Conservation (phyloP, 75 land plant species). For the Pinus tabuliformis region DNA sequence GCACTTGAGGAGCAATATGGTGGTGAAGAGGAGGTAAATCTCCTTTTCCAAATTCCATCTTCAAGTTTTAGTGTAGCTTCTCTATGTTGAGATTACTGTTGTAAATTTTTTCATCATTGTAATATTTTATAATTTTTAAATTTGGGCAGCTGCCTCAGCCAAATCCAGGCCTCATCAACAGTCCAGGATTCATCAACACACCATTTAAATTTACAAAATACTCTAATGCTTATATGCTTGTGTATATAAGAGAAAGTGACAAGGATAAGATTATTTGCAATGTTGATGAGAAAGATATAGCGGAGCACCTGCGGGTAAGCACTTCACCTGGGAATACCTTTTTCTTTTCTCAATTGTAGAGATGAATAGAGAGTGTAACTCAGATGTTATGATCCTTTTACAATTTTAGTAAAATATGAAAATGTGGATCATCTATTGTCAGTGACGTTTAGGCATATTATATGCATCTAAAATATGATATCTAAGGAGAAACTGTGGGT, state of each 20-base stretch:
- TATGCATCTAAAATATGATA: too few relatives aligned
- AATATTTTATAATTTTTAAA: neutral
- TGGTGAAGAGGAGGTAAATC: constrained; percentile 81
- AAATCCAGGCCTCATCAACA: constrained; percentile 64
- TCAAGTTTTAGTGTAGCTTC: neutral
- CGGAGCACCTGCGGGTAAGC: constrained; percentile 65
- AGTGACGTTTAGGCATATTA: too few relatives aligned
- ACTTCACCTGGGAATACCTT: neutral
- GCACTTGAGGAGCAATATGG: constrained; percentile 88
- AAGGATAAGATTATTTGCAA: constrained; percentile 84
- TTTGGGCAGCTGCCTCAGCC: constrained; percentile 65
- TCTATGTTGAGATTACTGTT: neutral
- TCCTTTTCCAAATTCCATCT: neutral
- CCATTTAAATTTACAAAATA: constrained; percentile 77
- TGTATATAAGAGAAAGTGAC: constrained; percentile 82
- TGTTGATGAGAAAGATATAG: constrained; percentile 79
- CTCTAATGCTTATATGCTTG: constrained; percentile 89
- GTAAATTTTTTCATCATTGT: neutral
- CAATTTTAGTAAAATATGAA: too few relatives aligned
- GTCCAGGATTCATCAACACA: constrained; percentile 66
- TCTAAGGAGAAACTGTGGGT: too few relatives aligned
- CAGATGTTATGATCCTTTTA: too few relatives aligned
- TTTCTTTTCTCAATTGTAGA: too few relatives aligned
- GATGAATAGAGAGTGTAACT: too few relatives aligned
- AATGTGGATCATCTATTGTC: too few relatives aligned